Base-by-base conservation (phyloP, 805 yeast genomes). In the Ogataea thermomethanolica region DNA sequence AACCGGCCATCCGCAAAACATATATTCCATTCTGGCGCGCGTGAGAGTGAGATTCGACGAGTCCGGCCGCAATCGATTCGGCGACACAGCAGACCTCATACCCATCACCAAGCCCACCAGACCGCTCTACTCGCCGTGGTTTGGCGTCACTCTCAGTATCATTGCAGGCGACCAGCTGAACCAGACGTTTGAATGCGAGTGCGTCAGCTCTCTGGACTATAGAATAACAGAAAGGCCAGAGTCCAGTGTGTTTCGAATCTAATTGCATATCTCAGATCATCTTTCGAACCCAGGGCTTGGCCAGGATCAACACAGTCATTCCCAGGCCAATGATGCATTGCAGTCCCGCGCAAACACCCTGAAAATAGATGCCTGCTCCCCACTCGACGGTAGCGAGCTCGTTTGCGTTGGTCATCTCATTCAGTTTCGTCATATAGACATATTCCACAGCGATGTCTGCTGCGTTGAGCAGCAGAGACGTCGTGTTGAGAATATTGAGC, bases 11-110 rank as follows among this genome's bases (percentile, higher is more conserved):
- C 39, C 43, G 10, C 45, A 43, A 26, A 47, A 49, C 27, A 58
- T 57, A 35, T 56, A 44, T 35, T 62, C 77, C 11, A 66, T 75
- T n/a, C 67, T 74, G 2, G 59, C 63, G 7, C 67, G 69, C 37
- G 66, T 77, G 11, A 84, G 81, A 57, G 84, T 84, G 9, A 69
- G 80, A 45, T 84, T 84, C 51, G 93, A 85, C 59, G 93, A 85
- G 53, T 73, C 81, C 39, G 93, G 93, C 0, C 72, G 67, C 44
- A 81, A 79, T 44, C 74, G 79, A 54, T 53, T 75, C 21, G 89
- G 89, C 2, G 84, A 80, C 40, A 70, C 77, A 14, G 75, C 88
- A 0, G 79, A 79, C 33, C 58, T 81, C 43, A 56, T 72, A 20
- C 49, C 50, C 17, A 33, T 43, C 21, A 45, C 40, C 28, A 49